These are phyloP conservation scores for Monilinia fructicola DNA, from an alignment of 2,329 filamentous ascomycete species.

Conservation along the genomic window DNA sequence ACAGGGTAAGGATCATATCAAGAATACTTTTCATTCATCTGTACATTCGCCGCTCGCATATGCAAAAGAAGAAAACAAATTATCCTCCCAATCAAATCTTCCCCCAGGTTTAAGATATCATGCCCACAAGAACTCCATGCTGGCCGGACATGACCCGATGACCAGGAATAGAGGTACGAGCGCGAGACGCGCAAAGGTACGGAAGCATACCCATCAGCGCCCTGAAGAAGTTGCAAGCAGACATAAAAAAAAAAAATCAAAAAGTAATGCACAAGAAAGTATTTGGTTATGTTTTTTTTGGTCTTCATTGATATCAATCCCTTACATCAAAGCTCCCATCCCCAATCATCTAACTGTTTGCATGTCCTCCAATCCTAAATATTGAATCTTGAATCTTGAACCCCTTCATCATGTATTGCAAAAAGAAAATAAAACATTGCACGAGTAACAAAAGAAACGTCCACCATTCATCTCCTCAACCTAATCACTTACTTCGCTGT, in stretches of 20 bases:
- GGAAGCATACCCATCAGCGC: neutral
- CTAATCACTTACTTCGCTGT: slow-evolving; percentile 13
- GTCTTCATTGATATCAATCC: slow-evolving; percentile 22
- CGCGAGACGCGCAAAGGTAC: no score
- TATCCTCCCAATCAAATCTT: neutral
- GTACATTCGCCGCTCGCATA: neutral
- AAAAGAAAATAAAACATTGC: slow-evolving; percentile 4
- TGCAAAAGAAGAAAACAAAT: neutral
- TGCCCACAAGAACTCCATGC: slow-evolving; percentile 13
- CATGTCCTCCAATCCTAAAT: neutral
- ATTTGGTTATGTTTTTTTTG: slow-evolving; percentile 8
- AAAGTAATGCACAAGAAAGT: slow-evolving; percentile 16
- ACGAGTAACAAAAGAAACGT: slow-evolving; percentile 16
- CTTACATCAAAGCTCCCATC: slow-evolving; percentile 9
- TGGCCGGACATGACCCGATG: slow-evolving; percentile 1
- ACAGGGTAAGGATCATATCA: neutral
- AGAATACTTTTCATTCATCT: neutral
- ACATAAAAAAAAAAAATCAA: neutral
- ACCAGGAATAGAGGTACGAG: slow-evolving; percentile 3
- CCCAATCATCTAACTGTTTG: slow-evolving; percentile 5
- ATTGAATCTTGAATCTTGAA: neutral
- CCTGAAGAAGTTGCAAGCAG: neutral
- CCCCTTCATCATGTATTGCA: slow-evolving; percentile 6
- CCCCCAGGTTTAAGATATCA: neutral
- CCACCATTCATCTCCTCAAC: neutral